A percentile compares a stretch with the other conserved stretches of the same genome.
These are phyloP conservation scores for Rubia yunnanensis DNA, from an alignment of 257 asterid species.

Conservation along the genomic window DNA sequence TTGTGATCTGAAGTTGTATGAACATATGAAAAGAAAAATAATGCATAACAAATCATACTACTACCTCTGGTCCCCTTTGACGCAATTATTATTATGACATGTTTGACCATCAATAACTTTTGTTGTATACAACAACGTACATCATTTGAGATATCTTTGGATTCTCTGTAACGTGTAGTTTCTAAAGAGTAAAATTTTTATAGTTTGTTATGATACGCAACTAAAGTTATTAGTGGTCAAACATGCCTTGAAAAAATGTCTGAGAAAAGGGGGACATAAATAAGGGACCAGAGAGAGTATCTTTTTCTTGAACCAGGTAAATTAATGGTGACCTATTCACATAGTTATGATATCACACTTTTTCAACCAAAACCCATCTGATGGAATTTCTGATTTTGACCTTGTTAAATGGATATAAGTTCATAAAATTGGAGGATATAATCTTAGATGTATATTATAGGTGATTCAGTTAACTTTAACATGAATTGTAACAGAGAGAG, in stretches of 20 bases:
- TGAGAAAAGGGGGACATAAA: too few relatives aligned
- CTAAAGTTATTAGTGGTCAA: too few relatives aligned
- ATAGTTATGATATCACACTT: background rate
- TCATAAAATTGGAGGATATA: background rate
- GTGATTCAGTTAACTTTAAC: background rate
- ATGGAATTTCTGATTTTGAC: background rate
- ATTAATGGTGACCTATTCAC: background rate
- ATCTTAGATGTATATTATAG: background rate
- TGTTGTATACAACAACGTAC: too few relatives aligned
- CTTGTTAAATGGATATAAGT: background rate
- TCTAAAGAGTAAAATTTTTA: too few relatives aligned
- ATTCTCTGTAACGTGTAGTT: too few relatives aligned
- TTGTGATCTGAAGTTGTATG: background rate
- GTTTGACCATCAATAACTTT: too few relatives aligned
- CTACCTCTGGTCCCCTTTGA: too few relatives aligned
- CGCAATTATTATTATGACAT: too few relatives aligned
- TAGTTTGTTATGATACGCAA: too few relatives aligned
- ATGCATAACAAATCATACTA: background rate
- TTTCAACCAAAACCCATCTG: background rate
- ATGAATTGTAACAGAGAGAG: background rate
- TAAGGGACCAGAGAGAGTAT: too few relatives aligned
- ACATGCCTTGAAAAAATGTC: too few relatives aligned
- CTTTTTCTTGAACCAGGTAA: background rate
- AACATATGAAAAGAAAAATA: background rate
- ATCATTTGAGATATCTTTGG: too few relatives aligned